Conservation (phyloP, 495 filamentous ascomycete species). For the Xylaria cubensis region DNA sequence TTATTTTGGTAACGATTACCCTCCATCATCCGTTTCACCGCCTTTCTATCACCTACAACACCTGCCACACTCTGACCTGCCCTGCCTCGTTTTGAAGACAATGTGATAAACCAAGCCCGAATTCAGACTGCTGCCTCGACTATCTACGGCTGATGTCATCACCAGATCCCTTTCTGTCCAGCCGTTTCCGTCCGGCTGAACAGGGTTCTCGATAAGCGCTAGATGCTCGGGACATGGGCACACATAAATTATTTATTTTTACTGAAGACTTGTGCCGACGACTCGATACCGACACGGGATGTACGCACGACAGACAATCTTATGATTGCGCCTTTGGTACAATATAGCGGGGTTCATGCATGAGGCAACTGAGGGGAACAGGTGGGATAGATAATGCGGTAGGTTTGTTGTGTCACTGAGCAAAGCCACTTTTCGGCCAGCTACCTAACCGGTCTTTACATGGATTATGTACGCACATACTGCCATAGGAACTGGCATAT, state of each 20-base stretch:
- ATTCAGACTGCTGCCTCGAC: conserved; percentile 9
- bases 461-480: not conserved
- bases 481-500: not conserved
- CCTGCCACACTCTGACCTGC: not conserved
- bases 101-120: not conserved
- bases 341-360: conserved; percentile 8
- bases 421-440: not conserved
- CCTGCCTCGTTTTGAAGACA: not conserved
- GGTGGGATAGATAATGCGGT: conserved; percentile 13
- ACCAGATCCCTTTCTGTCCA: conserved; percentile 5
- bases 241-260: not conserved
- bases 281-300: conserved; percentile 2
- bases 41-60: conserved; percentile 12
- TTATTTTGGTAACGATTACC: conserved; percentile 15
- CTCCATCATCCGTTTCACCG: conserved; percentile 21
- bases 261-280: not conserved
- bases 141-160: conserved; percentile 2
- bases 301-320: not conserved
- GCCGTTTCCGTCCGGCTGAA: not conserved
- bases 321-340: not conserved
- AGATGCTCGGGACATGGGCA: not conserved
- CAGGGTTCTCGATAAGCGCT: not conserved
- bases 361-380: not conserved
- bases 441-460: not conserved
- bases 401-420: not conserved